Percentiles rank a stretch among this genome's conserved stretches.
Evolutionary conservation across 1,284 basidiomycete species (phyloP).

Genomic region (Tilletia walkeri): DNA sequence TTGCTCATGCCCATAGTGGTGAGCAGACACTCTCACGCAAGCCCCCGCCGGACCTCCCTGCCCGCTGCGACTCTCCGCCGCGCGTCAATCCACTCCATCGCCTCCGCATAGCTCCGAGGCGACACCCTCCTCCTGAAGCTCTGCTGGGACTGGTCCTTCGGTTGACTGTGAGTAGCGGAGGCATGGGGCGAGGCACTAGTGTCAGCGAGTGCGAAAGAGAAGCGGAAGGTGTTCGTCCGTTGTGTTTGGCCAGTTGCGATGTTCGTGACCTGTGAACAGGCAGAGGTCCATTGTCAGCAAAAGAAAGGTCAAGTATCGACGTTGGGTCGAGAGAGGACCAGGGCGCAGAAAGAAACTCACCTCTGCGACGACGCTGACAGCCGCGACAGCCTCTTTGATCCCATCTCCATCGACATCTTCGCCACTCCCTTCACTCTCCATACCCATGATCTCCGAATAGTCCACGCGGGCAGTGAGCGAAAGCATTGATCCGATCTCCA

Average conservation of each 20-base stretch:
- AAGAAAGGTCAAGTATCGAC: constrained; percentile 7
- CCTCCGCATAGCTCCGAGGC: constrained; percentile 39
- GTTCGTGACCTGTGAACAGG: constrained; percentile 27
- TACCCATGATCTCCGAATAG: constrained; percentile 26
- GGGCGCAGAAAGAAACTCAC: constrained; percentile 33
- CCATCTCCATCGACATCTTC: constrained; percentile 16
- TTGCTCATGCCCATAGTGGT: too few relatives aligned
- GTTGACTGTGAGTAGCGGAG: too few relatives aligned
- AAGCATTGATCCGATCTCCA: constrained; percentile 48
- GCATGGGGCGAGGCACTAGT: too few relatives aligned
- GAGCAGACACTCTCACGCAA: background rate
- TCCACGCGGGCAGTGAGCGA: constrained; percentile 43
- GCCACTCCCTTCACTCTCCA: constrained; percentile 16
- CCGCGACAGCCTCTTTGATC: constrained; percentile 25
- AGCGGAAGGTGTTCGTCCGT: constrained; percentile 47
- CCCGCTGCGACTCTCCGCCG: constrained; percentile 42
- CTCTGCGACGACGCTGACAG: constrained; percentile 43
- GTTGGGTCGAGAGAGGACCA: too few relatives aligned
- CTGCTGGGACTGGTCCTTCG: too few relatives aligned
- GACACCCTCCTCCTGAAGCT: background rate
- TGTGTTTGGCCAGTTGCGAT: constrained; percentile 35
- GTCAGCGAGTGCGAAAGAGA: constrained; percentile 42
- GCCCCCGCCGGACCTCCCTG: constrained; percentile 32
- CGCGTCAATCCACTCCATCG: constrained; percentile 49
- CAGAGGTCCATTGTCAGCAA: too few relatives aligned